Evolutionary conservation across 805 yeast species (phyloP), one percentile per base, ranked within the genome.

Genomic region (Saccharomycopsis fermentans): DNA sequence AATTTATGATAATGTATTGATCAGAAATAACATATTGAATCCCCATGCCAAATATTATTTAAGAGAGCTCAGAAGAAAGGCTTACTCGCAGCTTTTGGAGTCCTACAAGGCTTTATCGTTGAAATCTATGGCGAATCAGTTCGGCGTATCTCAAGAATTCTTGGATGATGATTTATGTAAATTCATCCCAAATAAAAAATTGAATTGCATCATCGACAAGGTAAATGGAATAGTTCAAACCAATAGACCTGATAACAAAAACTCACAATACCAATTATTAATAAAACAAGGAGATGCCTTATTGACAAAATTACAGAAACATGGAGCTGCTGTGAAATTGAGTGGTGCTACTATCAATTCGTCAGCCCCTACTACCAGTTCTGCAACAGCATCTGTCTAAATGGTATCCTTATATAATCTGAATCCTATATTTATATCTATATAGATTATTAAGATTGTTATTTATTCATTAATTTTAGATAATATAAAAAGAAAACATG

Each of bases 171-270:
- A 94, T 70, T 76, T 94, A 65, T 82, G 96, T 67, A 87, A 84
- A 69, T 90, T 92, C 69, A 90, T 94, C 66, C 96, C 97, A 40
- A 91, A 85, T 72, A 90, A 91, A 70, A 90, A 90, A 73, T 79
- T 94, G 69, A 92, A 91, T 74, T 94, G 99, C 74, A 91, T 94
- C 55, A 90, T 94, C 68, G 99, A 94, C 71, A 82, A 89, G 68
- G 98, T 94, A 55, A 89, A 90, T 71, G 98, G 96, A 14, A 89
- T 94, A 62, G 88, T 94, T 63, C 95, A 89, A 70, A 94, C 99
- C 17, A 94, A 90, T 72, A 81, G 98, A 65, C 97, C 97, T 1
- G 99, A 94, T 71, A 90, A 87, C 74, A 94, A 94, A 74, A 92
- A 94, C 69, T 87, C 89, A 58, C 98, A 92, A 73, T 94, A 91